These are phyloP conservation scores for Cladosporium sphaerospermum DNA, from an alignment of 2,329 filamentous ascomycete species.

Conservation along the genomic window DNA sequence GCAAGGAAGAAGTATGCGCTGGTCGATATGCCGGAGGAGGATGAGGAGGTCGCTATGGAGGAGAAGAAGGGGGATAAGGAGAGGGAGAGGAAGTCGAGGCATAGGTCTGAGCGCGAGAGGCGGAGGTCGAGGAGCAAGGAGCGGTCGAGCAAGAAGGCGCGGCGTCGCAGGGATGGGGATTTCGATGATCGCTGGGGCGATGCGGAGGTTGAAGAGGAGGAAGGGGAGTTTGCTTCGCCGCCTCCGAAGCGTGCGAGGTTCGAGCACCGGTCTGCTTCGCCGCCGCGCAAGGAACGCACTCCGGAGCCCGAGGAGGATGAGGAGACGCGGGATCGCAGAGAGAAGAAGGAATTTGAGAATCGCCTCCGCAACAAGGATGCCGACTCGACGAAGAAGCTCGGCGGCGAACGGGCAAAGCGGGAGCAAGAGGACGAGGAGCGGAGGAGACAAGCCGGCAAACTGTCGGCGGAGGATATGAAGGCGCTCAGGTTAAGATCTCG, in stretches of 20 bases:
- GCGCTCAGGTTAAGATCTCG: conserved; percentile 78
- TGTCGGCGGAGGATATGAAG: conserved; percentile 65
- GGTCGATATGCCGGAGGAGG: conserved; percentile 48
- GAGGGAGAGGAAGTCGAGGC: conserved; percentile 31
- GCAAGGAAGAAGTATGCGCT: conserved; percentile 48
- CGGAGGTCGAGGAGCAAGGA: conserved; percentile 29
- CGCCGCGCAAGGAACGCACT: conserved; percentile 15
- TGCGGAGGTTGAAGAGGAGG: conserved; percentile 54
- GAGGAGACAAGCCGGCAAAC: conserved; percentile 56
- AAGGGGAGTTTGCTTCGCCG: conserved; percentile 60
- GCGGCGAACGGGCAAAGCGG: conserved; percentile 43
- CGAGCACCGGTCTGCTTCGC: conserved; percentile 40
- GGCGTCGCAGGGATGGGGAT: conserved; percentile 46
- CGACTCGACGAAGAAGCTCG: conserved; percentile 62
- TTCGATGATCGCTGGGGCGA: conserved; percentile 79
- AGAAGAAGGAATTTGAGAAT: conserved; percentile 74
- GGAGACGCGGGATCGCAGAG: conserved; percentile 59
- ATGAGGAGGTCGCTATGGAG: conserved; percentile 20
- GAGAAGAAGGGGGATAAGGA: conserved; percentile 13
- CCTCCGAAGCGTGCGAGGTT: conserved; percentile 65
- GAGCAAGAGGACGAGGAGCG: conserved; percentile 49
- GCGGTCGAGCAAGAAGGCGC: conserved; percentile 44
- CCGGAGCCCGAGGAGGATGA: conserved; percentile 24
- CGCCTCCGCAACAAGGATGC: conserved; percentile 67
- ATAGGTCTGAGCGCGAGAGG: conserved; percentile 33